Base-by-base conservation (phyloP, 2,329 filamentous ascomycete species). In the Botrytis aclada region DNA sequence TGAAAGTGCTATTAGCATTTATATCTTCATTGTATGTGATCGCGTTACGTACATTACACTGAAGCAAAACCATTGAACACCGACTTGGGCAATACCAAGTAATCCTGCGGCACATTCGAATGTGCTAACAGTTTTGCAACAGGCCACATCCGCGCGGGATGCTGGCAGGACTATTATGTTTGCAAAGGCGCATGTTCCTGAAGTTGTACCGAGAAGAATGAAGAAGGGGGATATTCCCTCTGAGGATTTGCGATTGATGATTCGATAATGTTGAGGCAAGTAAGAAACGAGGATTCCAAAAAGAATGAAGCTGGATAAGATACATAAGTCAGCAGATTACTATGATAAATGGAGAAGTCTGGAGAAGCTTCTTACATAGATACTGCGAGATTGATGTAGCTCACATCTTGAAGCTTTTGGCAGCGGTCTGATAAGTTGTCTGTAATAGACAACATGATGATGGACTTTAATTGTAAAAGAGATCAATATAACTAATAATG, bases 171-270 rank as follows among this genome's bases (percentile, higher is more conserved):
- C 92, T 70, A 98, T 85, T 80, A 99, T 98, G 80, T 98, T 98
- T 76, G 93, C 93, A 79, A 99, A 94, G 39, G 93, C 92, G 65
- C 92, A 93, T 69, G 93, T 97, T 78, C 93, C 93, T 12, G 94
- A 97, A 1, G 95, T 95, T 39, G 93, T 93, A 74, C 96, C 96
- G n/a, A 99, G 89, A 2, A 98, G 88, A 76, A 99, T 90, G 81
- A 97, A 99, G 83, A 95, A 96, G 14, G 96, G 95, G 43, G 95
- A 98, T 75, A 99, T 95, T 75, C 96, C 96, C 82, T 97, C 95
- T 34, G 95, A 97, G 22, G 93, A 96, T 74, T 91, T 89, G 72
- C 94, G 89, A 58, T 88, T 86, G 77, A 97, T 93, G 83, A 99
- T 98, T 79, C 96, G 94, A 82, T 92, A 88, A 83, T 98, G 95